A percentile compares a stretch with the other conserved stretches of the same genome.
These are phyloP conservation scores for Solanum tarapatanum DNA, from an alignment of 257 asterid genomes.

Conservation along the genomic window DNA sequence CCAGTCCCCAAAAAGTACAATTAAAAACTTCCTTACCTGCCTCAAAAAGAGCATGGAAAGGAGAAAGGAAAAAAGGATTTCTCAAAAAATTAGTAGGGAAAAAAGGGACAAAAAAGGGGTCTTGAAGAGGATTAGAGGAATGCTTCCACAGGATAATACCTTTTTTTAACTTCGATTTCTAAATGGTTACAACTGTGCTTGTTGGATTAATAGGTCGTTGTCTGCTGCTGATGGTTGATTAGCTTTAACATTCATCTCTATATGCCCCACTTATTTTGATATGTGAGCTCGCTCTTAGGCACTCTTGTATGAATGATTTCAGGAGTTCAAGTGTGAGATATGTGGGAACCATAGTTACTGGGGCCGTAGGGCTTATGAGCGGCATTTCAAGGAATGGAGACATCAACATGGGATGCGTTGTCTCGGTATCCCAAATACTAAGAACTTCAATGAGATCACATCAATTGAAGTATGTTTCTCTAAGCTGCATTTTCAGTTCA, in stretches of 20 bases:
- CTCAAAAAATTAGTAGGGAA: neutral
- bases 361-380: slow-evolving; percentile 99
- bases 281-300: neutral
- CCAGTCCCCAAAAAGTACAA: neutral
- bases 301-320: slow-evolving; percentile 4
- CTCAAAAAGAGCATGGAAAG: neutral
- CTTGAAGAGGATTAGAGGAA: neutral
- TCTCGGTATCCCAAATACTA: slow-evolving; percentile 94
- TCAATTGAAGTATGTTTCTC: slow-evolving; percentile 54
- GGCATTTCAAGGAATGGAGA: slow-evolving; percentile 98
- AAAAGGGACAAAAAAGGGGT: neutral
- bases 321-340: slow-evolving; percentile 98
- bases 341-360: slow-evolving; percentile 98
- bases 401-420: slow-evolving; percentile 99
- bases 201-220: neutral
- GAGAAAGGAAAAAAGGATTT: neutral
- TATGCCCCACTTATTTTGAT: neutral
- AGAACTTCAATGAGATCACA: slow-evolving; percentile 89
- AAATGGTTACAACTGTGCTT: neutral
- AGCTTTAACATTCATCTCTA: neutral
- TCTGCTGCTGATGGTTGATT: neutral
- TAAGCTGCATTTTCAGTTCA: neutral
- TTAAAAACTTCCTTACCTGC: neutral
- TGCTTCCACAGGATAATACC: neutral
- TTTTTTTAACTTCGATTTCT: neutral